Percentiles rank a stretch among this genome's conserved stretches.
Evolutionary conservation across 805 yeast species (phyloP).

Genomic region (Metschnikowia sp.): DNA sequence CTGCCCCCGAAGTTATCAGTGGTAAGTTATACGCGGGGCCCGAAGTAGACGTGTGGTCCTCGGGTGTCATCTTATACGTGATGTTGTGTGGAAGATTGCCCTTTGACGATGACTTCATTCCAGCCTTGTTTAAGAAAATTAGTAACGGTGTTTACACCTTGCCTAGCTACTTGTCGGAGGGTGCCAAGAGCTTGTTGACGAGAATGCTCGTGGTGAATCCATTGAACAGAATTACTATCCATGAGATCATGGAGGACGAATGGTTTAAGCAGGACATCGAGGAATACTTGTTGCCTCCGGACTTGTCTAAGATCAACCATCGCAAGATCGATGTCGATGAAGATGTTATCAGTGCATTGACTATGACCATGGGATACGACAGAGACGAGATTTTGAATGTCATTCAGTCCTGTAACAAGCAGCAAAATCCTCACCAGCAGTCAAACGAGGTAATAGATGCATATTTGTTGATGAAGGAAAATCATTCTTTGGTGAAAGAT

Average conservation of each 20-base stretch:
- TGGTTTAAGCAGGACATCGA: conserved; percentile 87
- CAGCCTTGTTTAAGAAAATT: conserved; percentile 88
- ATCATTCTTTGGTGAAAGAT: conserved; percentile 65
- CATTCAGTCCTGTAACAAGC: conserved; percentile 47
- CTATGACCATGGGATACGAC: conserved; percentile 85
- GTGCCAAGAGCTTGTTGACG: conserved; percentile 78
- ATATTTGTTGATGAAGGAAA: conserved; percentile 77
- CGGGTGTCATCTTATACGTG: conserved; percentile 92
- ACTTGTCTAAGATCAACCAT: conserved; percentile 33
- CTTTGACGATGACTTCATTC: conserved; percentile 94
- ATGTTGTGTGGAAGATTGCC: conserved; percentile 96
- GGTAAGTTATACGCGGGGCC: conserved; percentile 97
- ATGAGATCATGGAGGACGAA: conserved; percentile 87
- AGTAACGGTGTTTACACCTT: conserved; percentile 88
- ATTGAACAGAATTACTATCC: conserved; percentile 85
- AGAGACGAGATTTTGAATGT: conserved; percentile 78
- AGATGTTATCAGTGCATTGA: conserved; percentile 68
- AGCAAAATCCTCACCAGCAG: conserved; percentile 30
- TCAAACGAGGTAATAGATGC: conserved; percentile 81
- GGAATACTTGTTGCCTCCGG: conserved; percentile 69
- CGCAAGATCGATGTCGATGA: conserved; percentile 60
- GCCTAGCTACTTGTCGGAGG: conserved; percentile 81
- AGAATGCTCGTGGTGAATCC: conserved; percentile 95
- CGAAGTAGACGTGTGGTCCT: conserved; percentile 97
- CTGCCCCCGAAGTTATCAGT: conserved; percentile 95